Base-by-base conservation (phyloP, 2,329 filamentous ascomycete species). In the Cladobotryum mycophilum region DNA sequence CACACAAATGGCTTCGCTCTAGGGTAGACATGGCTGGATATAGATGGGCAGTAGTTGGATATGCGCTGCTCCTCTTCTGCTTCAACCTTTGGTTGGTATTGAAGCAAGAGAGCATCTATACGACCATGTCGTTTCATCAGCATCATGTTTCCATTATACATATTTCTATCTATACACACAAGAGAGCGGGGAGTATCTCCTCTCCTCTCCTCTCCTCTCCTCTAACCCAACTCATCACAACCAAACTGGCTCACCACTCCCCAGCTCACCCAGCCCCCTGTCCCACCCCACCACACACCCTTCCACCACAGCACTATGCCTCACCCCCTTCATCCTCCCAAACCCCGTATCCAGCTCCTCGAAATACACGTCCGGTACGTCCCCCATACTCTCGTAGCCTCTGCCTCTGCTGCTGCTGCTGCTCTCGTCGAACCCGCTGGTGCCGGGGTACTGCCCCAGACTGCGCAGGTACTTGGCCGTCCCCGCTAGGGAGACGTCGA, bases 391-490 rank as follows among this genome's bases (percentile, higher is more conserved):
- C 6, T 58, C 56, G 34, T 64, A 66, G 51, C 72, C 65, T 11
- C 50, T 55, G 4, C 59, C 2, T 70, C n/a, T n/a, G n/a, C n/a
- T n/a, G n/a, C n/a, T n/a, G n/a, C n/a, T n/a, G n/a, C n/a, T n/a
- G n/a, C n/a, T n/a, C n/a, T n/a, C n/a, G n/a, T n/a, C 57, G 41
- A 80, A 81, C 0, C 76, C 76, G 2, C 56, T 64, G 1, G 56
- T 58, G 0, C 68, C 75, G 4, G 67, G 61, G 54, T 72, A 74
- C 51, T 78, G 78, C 0, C 79, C 79, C 13, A 83, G 57, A 30
- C 75, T 78, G 25, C 76, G 67, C 36, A 82, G 59, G 59, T 81
- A 82, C 56, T 75, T 79, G 75, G 76, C 76, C 3, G 72, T 69
- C 1, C 75, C 78, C 0, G 76, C 79, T 3, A 83, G 66, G 7